Conservation (phyloP, 495 filamentous ascomycete species). For the Neurospora terricola region DNA sequence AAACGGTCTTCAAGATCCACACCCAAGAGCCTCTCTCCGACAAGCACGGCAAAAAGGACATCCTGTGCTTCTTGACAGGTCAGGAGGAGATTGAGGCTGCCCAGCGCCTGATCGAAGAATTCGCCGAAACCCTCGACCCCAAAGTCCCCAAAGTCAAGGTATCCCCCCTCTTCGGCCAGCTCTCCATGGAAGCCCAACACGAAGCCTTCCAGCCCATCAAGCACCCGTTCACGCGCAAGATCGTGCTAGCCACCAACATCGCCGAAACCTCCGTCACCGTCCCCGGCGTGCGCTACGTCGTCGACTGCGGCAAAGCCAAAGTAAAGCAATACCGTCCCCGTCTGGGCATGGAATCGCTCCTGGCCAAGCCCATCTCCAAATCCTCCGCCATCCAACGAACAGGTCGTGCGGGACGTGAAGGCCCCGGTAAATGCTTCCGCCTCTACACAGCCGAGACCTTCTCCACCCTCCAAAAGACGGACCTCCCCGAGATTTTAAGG, state of each 20-base stretch:
- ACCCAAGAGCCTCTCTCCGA: slow-evolving; percentile 80
- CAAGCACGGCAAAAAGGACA: slow-evolving; percentile 42
- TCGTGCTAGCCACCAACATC: slow-evolving; percentile 93
- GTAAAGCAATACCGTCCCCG: slow-evolving; percentile 81
- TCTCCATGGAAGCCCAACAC: slow-evolving; percentile 65
- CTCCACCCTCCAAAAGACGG: slow-evolving; percentile 54
- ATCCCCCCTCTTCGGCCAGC: slow-evolving; percentile 40
- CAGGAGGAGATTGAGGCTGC: slow-evolving; percentile 85
- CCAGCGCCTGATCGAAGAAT: slow-evolving; percentile 71
- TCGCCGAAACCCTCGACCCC: slow-evolving; percentile 56
- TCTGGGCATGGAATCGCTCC: slow-evolving; percentile 80
- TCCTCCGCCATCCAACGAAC: slow-evolving; percentile 87
- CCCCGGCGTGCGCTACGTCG: slow-evolving; percentile 78
- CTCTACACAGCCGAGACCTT: slow-evolving; percentile 83
- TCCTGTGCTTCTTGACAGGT: slow-evolving; percentile 87
- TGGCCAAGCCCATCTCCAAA: slow-evolving; percentile 84
- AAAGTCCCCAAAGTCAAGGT: slow-evolving; percentile 60
- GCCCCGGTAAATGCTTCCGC: slow-evolving; percentile 77
- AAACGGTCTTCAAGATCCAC: slow-evolving; percentile 83
- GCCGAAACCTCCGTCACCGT: slow-evolving; percentile 97
- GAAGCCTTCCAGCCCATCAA: slow-evolving; percentile 72
- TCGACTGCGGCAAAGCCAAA: slow-evolving; percentile 92
- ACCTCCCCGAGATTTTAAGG: slow-evolving; percentile 81
- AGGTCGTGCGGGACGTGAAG: slow-evolving; percentile 90
- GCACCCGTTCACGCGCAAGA: slow-evolving; percentile 62